These are phyloP conservation scores for Magnaporthiopsis poae DNA, from an alignment of 2,329 filamentous ascomycete species.

Conservation along the genomic window DNA sequence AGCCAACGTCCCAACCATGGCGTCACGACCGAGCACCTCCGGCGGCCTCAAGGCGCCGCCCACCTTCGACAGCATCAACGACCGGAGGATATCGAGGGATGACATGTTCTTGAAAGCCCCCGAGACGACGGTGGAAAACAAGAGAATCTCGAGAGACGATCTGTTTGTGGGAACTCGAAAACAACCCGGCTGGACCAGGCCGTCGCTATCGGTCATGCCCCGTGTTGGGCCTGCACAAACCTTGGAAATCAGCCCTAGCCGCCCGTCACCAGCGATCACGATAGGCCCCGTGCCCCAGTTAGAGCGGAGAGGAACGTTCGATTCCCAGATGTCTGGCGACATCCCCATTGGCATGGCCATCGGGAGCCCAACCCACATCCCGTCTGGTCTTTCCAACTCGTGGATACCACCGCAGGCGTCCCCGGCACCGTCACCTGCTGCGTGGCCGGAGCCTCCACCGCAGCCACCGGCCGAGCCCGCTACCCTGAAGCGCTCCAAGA, in stretches of 20 bases:
- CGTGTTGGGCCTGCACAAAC: not conserved
- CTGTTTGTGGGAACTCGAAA: conserved; percentile 20
- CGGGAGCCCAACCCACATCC: conserved; percentile 52
- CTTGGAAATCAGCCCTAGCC: not conserved
- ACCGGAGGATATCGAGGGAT: conserved; percentile 37
- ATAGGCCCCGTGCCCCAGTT: not conserved
- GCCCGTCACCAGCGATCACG: not conserved
- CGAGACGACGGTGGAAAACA: conserved; percentile 19
- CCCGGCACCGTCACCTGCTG: not conserved
- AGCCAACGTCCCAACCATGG: conserved; percentile 17
- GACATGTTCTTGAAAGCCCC: conserved; percentile 27
- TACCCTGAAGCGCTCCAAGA: conserved; percentile 34
- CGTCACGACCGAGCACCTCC: conserved; percentile 32
- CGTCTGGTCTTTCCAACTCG: conserved; percentile 14
- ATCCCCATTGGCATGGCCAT: conserved; percentile 62
- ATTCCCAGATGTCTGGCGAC: conserved; percentile 32
- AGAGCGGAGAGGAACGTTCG: conserved; percentile 32
- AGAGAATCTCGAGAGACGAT: conserved; percentile 35
- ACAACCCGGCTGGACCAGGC: not conserved
- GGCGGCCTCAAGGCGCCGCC: conserved; percentile 10
- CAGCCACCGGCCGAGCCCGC: conserved; percentile 11
- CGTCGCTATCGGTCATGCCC: not conserved
- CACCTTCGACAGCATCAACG: conserved; percentile 16
- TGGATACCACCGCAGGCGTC: conserved; percentile 10
- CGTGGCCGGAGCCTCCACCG: not conserved